Conservation (phyloP, 345 rosid genomes). For the Clausena lansium region DNA sequence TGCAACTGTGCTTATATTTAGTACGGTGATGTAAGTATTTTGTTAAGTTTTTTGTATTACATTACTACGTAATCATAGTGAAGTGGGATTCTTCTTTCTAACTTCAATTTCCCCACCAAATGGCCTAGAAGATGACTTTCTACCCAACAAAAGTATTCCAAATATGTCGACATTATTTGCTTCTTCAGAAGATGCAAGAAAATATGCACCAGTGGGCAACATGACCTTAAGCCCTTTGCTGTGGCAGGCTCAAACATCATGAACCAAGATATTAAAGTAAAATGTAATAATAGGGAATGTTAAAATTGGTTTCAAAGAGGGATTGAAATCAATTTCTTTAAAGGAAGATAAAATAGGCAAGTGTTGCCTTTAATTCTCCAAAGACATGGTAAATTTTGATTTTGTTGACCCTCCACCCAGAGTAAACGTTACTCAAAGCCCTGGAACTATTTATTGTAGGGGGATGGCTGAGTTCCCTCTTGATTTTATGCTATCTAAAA, state of each 20-base stretch:
- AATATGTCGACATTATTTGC: background rate
- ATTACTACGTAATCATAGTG: background rate
- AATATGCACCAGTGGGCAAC: too few relatives aligned
- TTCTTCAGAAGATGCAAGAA: too few relatives aligned
- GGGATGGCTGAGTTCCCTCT: conserved; percentile 90
- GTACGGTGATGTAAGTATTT: too few relatives aligned
- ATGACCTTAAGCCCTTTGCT: too few relatives aligned
- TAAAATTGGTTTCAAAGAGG: too few relatives aligned
- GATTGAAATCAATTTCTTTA: too few relatives aligned
- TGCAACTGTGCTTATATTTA: too few relatives aligned
- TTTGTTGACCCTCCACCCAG: conserved; percentile 94
- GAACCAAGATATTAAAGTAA: too few relatives aligned
- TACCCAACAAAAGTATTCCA: background rate
- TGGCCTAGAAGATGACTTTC: background rate
- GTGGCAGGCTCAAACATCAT: too few relatives aligned
- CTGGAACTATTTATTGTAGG: conserved; percentile 72
- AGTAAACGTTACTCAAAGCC: conserved; percentile 88
- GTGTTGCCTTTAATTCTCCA: background rate
- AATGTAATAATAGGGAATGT: too few relatives aligned
- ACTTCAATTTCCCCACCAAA: background rate
- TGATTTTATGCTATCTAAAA: conserved; percentile 85
- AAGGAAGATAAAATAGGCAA: too few relatives aligned
- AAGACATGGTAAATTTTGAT: conserved; percentile 82
- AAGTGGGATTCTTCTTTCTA: background rate
- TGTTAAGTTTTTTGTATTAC: too few relatives aligned